These are phyloP conservation scores for Helicocarpus griseus DNA, from an alignment of 2,329 filamentous ascomycete species.

Conservation along the genomic window DNA sequence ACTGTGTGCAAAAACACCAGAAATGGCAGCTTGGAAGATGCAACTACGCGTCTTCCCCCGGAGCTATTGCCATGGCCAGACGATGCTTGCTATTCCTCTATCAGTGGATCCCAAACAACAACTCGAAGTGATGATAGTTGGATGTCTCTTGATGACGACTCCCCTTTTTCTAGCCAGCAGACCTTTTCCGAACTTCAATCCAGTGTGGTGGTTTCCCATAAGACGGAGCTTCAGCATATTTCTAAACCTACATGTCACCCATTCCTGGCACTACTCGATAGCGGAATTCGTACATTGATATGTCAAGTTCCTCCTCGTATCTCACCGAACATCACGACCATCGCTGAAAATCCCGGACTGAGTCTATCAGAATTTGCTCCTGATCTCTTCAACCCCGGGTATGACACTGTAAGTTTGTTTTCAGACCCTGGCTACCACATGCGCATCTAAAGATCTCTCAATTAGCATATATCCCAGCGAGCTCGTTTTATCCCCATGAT, in stretches of 20 bases:
- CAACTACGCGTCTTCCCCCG: not conserved
- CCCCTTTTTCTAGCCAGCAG: slow-evolving; percentile 13
- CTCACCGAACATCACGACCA: slow-evolving; percentile 1
- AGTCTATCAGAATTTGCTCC: slow-evolving; percentile 20
- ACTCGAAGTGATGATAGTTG: not conserved
- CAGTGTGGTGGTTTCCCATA: not conserved
- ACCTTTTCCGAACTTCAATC: slow-evolving; percentile 1
- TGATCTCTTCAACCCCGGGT: slow-evolving; percentile 21
- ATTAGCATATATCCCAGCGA: slow-evolving; percentile 28
- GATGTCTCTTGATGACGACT: slow-evolving; percentile 9
- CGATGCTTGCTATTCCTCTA: not conserved
- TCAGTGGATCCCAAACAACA: not conserved
- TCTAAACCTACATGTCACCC: not conserved
- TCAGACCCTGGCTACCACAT: not conserved
- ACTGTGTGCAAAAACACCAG: too few species aligned
- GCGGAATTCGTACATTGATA: slow-evolving; percentile 18
- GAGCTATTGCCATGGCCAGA: not conserved
- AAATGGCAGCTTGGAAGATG: not conserved
- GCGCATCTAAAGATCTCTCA: not conserved
- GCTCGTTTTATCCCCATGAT: slow-evolving; percentile 25
- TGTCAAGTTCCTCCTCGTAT: slow-evolving; percentile 1
- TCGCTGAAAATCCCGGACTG: slow-evolving; percentile 6
- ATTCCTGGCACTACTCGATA: slow-evolving; percentile 17
- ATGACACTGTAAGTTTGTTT: slow-evolving; percentile 20
- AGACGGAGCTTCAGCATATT: not conserved